These are phyloP conservation scores for Agastache rugosa DNA, from an alignment of 257 asterid species.

Conservation along the genomic window DNA sequence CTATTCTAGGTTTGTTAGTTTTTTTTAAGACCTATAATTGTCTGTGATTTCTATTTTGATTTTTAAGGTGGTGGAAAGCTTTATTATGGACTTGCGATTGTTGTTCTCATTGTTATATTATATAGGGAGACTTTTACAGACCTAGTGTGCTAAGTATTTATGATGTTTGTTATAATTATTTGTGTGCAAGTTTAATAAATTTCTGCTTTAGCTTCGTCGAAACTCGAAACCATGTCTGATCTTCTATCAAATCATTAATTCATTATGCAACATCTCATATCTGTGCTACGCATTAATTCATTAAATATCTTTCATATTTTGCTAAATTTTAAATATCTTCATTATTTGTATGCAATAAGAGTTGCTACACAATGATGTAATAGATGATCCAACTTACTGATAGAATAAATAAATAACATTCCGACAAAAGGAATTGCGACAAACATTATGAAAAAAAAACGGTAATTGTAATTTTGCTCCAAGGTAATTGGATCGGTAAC, in stretches of 20 bases:
- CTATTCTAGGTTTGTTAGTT: conserved; percentile 32
- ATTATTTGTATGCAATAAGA: no score
- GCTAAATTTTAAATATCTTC: no score
- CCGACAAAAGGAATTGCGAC: neutral
- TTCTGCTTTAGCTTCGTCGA: neutral
- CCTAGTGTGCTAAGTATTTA: neutral
- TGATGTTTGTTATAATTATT: neutral
- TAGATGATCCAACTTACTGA: no score
- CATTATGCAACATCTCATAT: neutral
- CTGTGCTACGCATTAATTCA: no score
- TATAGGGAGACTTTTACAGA: conserved; percentile 16
- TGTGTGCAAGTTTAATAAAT: neutral
- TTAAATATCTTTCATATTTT: no score
- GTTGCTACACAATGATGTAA: no score
- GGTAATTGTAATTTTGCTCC: neutral
- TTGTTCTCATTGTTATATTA: neutral
- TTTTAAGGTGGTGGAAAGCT: conserved; percentile 29
- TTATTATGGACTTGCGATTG: conserved; percentile 21
- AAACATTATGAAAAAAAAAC: neutral
- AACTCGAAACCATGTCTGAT: no score
- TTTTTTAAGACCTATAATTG: conserved; percentile 42
- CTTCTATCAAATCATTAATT: neutral
- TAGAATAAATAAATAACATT: no score
- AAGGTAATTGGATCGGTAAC: conserved; percentile 16
- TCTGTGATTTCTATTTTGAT: conserved; percentile 29